Conservation (phyloP, 2,329 filamentous ascomycete genomes). For the Albifimbria verrucaria region DNA sequence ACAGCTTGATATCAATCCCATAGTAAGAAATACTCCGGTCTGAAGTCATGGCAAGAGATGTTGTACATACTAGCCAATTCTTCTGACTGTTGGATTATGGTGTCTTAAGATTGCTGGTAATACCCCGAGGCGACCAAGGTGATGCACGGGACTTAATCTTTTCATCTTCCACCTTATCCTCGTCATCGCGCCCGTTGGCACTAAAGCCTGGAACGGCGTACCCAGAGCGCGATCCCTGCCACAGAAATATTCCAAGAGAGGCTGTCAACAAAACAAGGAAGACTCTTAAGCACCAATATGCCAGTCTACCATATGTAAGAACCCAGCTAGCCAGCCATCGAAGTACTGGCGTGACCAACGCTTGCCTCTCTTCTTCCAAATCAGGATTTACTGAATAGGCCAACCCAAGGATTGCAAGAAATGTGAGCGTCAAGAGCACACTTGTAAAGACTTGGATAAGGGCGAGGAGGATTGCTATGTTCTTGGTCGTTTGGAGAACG, state of each 20-base stretch:
- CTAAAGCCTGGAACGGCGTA: not conserved
- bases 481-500: not conserved
- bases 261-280: not conserved
- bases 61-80: too few species aligned
- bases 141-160: too few species aligned
- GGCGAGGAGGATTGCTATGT: not conserved
- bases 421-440: not conserved
- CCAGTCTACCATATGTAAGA: not conserved
- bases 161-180: not conserved
- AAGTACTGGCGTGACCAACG: not conserved
- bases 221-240: not conserved
- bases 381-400: not conserved
- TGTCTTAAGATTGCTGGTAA: too few species aligned
- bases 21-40: too few species aligned
- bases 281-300: not conserved
- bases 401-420: not conserved
- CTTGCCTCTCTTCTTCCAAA: not conserved
- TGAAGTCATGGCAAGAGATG: too few species aligned
- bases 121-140: too few species aligned
- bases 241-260: not conserved
- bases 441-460: not conserved
- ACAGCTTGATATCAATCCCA: too few species aligned
- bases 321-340: conserved; percentile 1
- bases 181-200: not conserved
- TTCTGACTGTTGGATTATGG: too few species aligned